phyloP scores from a whole-genome alignment of 768 basidiomycete genomes.

The Tylopilus balloui region DNA sequence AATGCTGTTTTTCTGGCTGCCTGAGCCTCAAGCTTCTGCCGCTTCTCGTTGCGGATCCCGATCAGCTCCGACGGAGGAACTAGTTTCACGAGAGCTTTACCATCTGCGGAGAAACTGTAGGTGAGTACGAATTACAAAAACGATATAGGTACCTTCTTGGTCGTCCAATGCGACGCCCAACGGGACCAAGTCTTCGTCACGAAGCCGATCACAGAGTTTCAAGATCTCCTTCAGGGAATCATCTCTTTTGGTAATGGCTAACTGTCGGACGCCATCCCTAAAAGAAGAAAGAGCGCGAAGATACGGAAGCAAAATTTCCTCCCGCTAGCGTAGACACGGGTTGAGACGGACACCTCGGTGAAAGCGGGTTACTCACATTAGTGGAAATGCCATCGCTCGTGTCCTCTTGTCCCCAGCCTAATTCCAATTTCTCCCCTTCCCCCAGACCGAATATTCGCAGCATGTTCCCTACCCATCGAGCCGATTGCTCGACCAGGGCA shows the following conservation, averaged over 20 bases:
- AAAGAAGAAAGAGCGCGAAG: constrained; percentile 80
- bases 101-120: constrained; percentile 48
- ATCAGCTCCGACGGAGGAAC: constrained; percentile 79
- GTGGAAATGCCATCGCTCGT: constrained; percentile 33
- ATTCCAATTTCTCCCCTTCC: constrained; percentile 57
- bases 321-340: constrained; percentile 49
- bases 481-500: constrained; percentile 56
- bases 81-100: constrained; percentile 91
- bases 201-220: constrained; percentile 80
- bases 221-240: constrained; percentile 75
- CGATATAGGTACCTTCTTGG: constrained; percentile 66
- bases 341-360: not conserved
- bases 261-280: constrained; percentile 79
- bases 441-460: constrained; percentile 77
- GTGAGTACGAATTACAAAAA: not conserved
- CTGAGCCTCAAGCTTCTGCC: constrained; percentile 68
- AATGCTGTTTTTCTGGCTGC: constrained; percentile 72
- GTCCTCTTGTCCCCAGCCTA: constrained; percentile 83
- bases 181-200: constrained; percentile 87
- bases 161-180: constrained; percentile 95
- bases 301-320: constrained; percentile 86
- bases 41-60: constrained; percentile 85
- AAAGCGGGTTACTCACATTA: constrained; percentile 39
- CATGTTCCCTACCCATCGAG: constrained; percentile 70
- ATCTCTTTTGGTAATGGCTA: constrained; percentile 72